Base-by-base conservation (phyloP, 129 eudicot genomes). In the Flaveria sonorensis region DNA sequence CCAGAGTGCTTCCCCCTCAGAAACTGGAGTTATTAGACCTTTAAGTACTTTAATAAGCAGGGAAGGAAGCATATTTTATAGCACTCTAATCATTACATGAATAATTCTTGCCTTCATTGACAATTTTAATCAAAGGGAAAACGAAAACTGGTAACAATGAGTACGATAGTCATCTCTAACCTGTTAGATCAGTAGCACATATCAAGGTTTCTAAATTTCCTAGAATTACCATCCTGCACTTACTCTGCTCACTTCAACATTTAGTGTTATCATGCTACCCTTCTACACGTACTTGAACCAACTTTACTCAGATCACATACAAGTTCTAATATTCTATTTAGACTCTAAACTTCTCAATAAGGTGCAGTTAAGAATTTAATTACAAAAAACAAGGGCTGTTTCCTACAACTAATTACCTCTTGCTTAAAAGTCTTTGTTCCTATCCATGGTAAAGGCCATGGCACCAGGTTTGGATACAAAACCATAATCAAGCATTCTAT, bases 371-470 rank as follows among this genome's bases (percentile, higher is more conserved):
- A 63, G 21, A 42, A 56, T 72, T 14, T 36, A 7, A 55, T 39
- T 19, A 55, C 67, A 36, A 68, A 68, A 72, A 72, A 20, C 3
- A 15, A 14, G 21, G 7, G 40, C 21, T 9, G 21, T 72, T 3
- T 36, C 77, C 53, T 55, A 20, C 50, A 72, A 56, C 53, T 56
- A 72, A 39, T 36, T 40, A 36, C 67, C 64, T 39, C 68, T 55
- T 32, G 53, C 67, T 32, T 72, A 52, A 72, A 19, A 57, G 19
- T 11, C 26, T n/a, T 55, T 63, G 10, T 63, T 16, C 45, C 45
- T 63, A 30, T 63, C 40, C 4, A 30, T 63, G 45, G 69, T 26
- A 26, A 43, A 30, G 16, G 3, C 14, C 43, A 62, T 65, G 13
- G 71, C 24, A 16, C 9, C 66, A 60, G 26, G 26, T 40, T 15